These are phyloP conservation scores for Sarcomyxa edulis DNA, from an alignment of 768 basidiomycete species.

Conservation along the genomic window DNA sequence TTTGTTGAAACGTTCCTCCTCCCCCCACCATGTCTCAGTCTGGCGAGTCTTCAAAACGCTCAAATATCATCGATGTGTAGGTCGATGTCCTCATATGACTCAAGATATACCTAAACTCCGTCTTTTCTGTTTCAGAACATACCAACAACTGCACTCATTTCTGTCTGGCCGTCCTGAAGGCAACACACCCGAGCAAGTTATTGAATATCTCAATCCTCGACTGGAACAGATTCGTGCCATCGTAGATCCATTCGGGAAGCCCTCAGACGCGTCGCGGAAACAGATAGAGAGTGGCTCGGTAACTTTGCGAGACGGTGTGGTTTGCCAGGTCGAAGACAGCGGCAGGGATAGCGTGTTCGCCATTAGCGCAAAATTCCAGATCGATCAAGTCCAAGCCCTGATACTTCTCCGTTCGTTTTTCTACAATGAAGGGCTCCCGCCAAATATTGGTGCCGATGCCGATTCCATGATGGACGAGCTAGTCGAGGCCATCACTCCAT, in stretches of 20 bases:
- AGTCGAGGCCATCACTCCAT: slow-evolving; percentile 68
- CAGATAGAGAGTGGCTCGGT: slow-evolving; percentile 64
- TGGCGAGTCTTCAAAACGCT: slow-evolving; percentile 48
- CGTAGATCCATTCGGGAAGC: slow-evolving; percentile 62
- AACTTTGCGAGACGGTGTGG: slow-evolving; percentile 60
- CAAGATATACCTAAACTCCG: neutral
- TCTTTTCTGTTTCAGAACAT: slow-evolving; percentile 39
- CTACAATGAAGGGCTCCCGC: slow-evolving; percentile 69
- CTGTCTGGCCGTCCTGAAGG: slow-evolving; percentile 58
- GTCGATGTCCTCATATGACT: slow-evolving; percentile 16
- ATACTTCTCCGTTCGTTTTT: slow-evolving; percentile 72
- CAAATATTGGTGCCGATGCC: slow-evolving; percentile 37
- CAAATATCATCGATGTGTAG: slow-evolving; percentile 69
- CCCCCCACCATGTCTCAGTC: too few relatives aligned
- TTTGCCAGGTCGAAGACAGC: slow-evolving; percentile 56
- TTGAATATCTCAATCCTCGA: slow-evolving; percentile 54
- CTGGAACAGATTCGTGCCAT: slow-evolving; percentile 51
- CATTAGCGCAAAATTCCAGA: slow-evolving; percentile 65
- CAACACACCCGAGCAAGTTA: slow-evolving; percentile 50
- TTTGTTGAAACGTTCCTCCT: too few relatives aligned
- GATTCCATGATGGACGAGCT: slow-evolving; percentile 49
- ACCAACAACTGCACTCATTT: slow-evolving; percentile 54
- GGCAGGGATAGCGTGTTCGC: slow-evolving; percentile 68
- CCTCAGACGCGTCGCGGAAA: slow-evolving; percentile 61
- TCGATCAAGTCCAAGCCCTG: slow-evolving; percentile 80